These are phyloP conservation scores for Vanrija humicola DNA, from an alignment of 1,284 basidiomycete genomes.

Conservation along the genomic window DNA sequence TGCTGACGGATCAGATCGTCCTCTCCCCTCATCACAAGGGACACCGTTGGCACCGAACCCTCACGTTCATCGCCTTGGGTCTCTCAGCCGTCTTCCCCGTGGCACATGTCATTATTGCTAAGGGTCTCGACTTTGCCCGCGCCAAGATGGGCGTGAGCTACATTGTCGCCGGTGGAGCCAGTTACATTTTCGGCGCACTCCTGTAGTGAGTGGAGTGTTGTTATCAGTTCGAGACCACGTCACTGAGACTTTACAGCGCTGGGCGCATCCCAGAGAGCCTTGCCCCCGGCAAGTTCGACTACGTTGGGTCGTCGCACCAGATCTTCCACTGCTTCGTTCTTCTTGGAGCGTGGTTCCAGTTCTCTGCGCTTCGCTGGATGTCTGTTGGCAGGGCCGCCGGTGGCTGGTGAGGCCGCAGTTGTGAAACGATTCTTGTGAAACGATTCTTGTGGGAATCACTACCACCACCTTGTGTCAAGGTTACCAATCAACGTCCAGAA, in stretches of 20 bases:
- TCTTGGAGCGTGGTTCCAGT: constrained; percentile 71
- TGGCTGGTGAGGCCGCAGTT: neutral
- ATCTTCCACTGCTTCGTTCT: constrained; percentile 83
- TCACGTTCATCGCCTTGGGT: constrained; percentile 75
- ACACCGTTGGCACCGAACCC: constrained; percentile 72
- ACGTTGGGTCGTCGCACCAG: constrained; percentile 70
- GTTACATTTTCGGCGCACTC: constrained; percentile 69
- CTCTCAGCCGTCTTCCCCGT: constrained; percentile 69
- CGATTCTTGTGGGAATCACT: no score
- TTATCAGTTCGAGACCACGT: constrained; percentile 8
- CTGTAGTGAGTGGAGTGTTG: constrained; percentile 64
- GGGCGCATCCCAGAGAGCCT: constrained; percentile 76
- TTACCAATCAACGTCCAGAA: no score
- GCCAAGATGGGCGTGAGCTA: constrained; percentile 65
- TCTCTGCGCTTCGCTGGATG: constrained; percentile 49
- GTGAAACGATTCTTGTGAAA: no score
- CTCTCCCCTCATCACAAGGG: constrained; percentile 71
- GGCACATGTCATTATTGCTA: constrained; percentile 60
- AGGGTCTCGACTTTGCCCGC: constrained; percentile 58
- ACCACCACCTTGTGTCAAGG: no score
- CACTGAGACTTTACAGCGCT: constrained; percentile 56
- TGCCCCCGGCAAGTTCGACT: constrained; percentile 74
- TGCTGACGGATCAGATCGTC: constrained; percentile 56
- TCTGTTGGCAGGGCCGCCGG: constrained; percentile 26
- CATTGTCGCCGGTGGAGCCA: constrained; percentile 62